These are phyloP conservation scores for Teunomyces funiuensis DNA, from an alignment of 805 yeast species.

Conservation along the genomic window DNA sequence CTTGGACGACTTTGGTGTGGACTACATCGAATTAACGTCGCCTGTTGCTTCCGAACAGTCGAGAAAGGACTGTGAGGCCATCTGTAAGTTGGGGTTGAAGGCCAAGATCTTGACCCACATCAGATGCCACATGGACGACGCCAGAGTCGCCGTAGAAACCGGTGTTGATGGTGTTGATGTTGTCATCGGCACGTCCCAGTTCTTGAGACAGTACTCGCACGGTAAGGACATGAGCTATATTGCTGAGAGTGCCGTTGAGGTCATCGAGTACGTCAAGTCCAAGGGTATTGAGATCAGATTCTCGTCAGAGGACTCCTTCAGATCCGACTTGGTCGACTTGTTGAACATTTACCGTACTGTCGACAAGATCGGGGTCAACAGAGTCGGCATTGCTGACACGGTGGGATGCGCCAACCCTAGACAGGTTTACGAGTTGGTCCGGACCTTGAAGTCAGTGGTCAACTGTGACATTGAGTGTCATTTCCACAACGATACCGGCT, in stretches of 20 bases:
- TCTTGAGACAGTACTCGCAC: slow-evolving; percentile 90
- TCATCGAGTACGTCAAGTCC: slow-evolving; percentile 93
- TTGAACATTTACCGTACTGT: slow-evolving; percentile 95
- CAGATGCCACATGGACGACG: slow-evolving; percentile 99
- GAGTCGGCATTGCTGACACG: slow-evolving; percentile 99
- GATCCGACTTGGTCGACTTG: slow-evolving; percentile 93
- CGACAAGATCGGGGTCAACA: slow-evolving; percentile 94
- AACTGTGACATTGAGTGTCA: slow-evolving; percentile 98
- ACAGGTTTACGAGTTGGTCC: slow-evolving; percentile 94
- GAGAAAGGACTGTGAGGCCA: slow-evolving; percentile 92
- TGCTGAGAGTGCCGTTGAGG: slow-evolving; percentile 94
- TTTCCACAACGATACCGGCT: slow-evolving; percentile 98
- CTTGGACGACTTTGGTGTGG: slow-evolving; percentile 95
- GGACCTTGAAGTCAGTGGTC: slow-evolving; percentile 90
- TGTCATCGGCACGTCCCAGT: slow-evolving; percentile 95
- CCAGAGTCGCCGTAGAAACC: slow-evolving; percentile 93
- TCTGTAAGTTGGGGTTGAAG: slow-evolving; percentile 93
- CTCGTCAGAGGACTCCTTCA: slow-evolving; percentile 95
- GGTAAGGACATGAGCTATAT: slow-evolving; percentile 99
- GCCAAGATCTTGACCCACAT: slow-evolving; percentile 96
- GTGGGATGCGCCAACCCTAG: slow-evolving; percentile 99
- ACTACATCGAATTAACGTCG: slow-evolving; percentile 94
- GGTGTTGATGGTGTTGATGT: slow-evolving; percentile 99
- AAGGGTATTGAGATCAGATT: slow-evolving; percentile 97
- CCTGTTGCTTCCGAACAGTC: slow-evolving; percentile 98